phyloP scores from a whole-genome alignment of 768 basidiomycete species.

The Paxillus rubicundulus region DNA sequence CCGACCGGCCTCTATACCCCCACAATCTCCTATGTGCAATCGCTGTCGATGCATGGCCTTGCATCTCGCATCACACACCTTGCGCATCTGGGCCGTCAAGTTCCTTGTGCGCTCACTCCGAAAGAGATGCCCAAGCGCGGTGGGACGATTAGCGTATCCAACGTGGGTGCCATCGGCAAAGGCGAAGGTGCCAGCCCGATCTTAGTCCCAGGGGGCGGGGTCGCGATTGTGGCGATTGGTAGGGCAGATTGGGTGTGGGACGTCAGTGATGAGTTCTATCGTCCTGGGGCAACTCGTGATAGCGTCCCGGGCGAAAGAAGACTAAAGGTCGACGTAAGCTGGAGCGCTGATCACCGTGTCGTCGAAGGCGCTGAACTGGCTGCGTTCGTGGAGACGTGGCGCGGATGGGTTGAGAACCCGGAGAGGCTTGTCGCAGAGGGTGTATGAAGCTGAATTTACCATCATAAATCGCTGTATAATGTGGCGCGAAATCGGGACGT shows the following conservation, averaged over 20 bases:
- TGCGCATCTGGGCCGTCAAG: slow-evolving; percentile 62
- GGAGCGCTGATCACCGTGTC: slow-evolving; percentile 85
- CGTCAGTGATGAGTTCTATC: slow-evolving; percentile 44
- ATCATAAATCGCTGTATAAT: too few relatives aligned
- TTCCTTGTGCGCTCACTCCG: slow-evolving; percentile 60
- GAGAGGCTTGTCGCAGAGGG: slow-evolving; percentile 60
- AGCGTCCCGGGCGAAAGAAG: slow-evolving; percentile 43
- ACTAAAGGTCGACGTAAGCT: slow-evolving; percentile 65
- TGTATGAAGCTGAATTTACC: slow-evolving; percentile 23
- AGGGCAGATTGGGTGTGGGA: slow-evolving; percentile 77
- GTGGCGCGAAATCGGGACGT: too few relatives aligned
- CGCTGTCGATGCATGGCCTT: slow-evolving; percentile 55
- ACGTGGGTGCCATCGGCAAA: slow-evolving; percentile 76
- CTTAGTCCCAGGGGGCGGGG: slow-evolving; percentile 77
- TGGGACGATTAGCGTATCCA: slow-evolving; percentile 78
- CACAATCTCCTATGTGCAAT: slow-evolving; percentile 56
- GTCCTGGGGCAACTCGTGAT: background rate
- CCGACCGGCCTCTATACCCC: slow-evolving; percentile 84
- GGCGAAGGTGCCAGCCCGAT: slow-evolving; percentile 73
- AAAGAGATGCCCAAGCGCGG: slow-evolving; percentile 73
- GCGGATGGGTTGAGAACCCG: slow-evolving; percentile 74
- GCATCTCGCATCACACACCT: slow-evolving; percentile 61
- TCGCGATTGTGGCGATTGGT: slow-evolving; percentile 83
- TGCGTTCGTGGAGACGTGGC: slow-evolving; percentile 86
- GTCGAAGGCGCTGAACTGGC: slow-evolving; percentile 89